Base-by-base conservation (phyloP, 257 asterid genomes). In the Paraleonurus japonicus region DNA sequence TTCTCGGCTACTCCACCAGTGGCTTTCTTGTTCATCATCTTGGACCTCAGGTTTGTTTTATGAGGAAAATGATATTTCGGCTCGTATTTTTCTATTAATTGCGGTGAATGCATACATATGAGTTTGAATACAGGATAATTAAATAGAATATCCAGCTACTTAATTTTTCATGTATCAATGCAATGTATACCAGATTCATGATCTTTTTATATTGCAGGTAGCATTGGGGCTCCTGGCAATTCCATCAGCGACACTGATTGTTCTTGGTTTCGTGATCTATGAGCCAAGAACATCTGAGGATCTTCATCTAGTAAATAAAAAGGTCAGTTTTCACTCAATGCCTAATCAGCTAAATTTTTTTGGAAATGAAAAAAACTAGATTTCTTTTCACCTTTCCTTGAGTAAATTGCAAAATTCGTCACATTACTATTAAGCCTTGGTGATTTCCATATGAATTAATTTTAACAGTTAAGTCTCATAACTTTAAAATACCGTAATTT, bases 1-100 rank as follows among this genome's bases (percentile, higher is more conserved):
- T 89, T 20, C n/a, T 89, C 43, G 93, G 96, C n/a, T 89, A 74
- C 74, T 82, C 88, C 59, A 75, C 80, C 8, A 87, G 96, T 71
- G 91, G 96, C 0, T 82, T 87, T 63, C 82, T 87, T 51, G 93
- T 87, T 80, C 89, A 80, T 68, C 88, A 50, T 50, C 74, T 85
- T 47, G 89, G 93, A 66, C 37, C 96, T 74, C 88, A 85, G 93
- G 96, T 87, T 28, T 26, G 27, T 59, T 51, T 32, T 28, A 59
- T 11, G 0, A 48, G 33, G 37, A 47, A 27, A 27, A 4, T 33
- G 19, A 19, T 33, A 5, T 28, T 50, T 67, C 47, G 10, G 48
- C 30, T 47, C 47, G n/a, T 26, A 20, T n/a, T 43, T 26, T 65
- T 39, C 8, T 61, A 15, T 16, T 0, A 28, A n/a, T 22, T 0